Base-by-base conservation (phyloP, 148 eudicot genomes). In the Persicaria maculosa region DNA sequence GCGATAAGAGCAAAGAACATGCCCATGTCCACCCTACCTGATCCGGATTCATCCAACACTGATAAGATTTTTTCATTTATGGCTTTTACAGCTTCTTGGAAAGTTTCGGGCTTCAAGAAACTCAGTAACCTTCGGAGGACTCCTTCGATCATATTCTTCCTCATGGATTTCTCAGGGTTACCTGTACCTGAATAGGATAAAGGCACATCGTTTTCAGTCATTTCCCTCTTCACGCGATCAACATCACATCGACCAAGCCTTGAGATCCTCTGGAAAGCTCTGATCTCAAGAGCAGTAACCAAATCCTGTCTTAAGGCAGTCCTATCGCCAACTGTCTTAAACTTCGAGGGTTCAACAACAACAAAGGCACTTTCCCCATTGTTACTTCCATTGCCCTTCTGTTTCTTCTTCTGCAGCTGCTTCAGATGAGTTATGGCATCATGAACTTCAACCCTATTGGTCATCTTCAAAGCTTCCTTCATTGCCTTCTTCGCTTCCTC, bases 381-480 rank as follows among this genome's bases (percentile, higher is more conserved):
- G 54, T 55, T 80, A 75, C 83, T 75, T 14, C 93, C 93, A 78
- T 90, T 92, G 5, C 84, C 88, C 83, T 89, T 89, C 83, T 17
- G 25, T 11, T 77, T 95, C 87, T 89, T 95, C 88, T 90, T 95
- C 80, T 95, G 99, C 14, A 95, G 84, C 74, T 95, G 99, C 72
- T 95, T 95, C 82, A 95, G 84, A 78, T 95, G 99, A 62, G 92
- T 69, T 72, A 95, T 80, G 7, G 99, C 99, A 82, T 95, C 99
- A 73, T 95, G 96, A 53, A 95, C 88, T 78, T 95, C 99, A 43
- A 95, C 91, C 81, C 99, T 85, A 75, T 95, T 95, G 0, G 99
- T 95, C 99, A 95, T 95, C 79, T 90, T 95, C 82, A 95, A 79
- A 0, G 99, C 97, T 74, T 95, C 99, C 79, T 95, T 90, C 88